Evolutionary conservation across 129 eudicot species (phyloP).

Genomic region (Arctium minus): DNA sequence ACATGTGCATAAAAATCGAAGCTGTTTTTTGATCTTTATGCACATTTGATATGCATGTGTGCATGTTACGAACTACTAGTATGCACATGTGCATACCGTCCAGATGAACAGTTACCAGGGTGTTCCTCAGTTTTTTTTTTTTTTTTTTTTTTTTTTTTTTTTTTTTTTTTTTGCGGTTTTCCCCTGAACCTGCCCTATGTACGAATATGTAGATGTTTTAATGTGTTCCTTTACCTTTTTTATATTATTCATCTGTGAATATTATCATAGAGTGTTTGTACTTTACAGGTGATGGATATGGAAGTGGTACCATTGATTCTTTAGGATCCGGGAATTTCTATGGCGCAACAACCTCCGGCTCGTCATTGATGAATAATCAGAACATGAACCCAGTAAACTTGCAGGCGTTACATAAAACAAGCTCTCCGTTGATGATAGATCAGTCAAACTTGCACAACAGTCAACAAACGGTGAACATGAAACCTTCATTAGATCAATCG

Average conservation of each 20-base stretch:
- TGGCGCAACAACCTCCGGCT: constrained; percentile 42
- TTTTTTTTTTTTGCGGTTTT: background rate
- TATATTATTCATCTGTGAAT: too few relatives aligned
- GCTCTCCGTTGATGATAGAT: constrained; percentile 40
- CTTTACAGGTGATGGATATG: constrained; percentile 64
- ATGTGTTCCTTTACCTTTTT: too few relatives aligned
- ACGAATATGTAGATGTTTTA: background rate
- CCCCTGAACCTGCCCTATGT: background rate
- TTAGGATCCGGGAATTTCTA: constrained; percentile 59
- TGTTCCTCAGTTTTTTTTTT: too few relatives aligned
- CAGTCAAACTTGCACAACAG: constrained; percentile 37
- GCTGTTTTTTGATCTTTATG: too few relatives aligned
- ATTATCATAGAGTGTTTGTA: background rate
- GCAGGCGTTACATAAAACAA: constrained; percentile 50
- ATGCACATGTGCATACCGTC: too few relatives aligned
- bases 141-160: too few relatives aligned
- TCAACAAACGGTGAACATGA: constrained; percentile 36
- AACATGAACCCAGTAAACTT: constrained; percentile 40
- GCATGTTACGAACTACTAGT: too few relatives aligned
- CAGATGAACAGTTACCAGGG: too few relatives aligned
- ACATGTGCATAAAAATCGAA: too few relatives aligned
- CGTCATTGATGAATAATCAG: constrained; percentile 53
- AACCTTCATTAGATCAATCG: constrained; percentile 38
- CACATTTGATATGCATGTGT: too few relatives aligned
- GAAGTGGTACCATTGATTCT: constrained; percentile 39